Conservation (phyloP, 164 flowering plant species). For the Liriodendron chinense region DNA sequence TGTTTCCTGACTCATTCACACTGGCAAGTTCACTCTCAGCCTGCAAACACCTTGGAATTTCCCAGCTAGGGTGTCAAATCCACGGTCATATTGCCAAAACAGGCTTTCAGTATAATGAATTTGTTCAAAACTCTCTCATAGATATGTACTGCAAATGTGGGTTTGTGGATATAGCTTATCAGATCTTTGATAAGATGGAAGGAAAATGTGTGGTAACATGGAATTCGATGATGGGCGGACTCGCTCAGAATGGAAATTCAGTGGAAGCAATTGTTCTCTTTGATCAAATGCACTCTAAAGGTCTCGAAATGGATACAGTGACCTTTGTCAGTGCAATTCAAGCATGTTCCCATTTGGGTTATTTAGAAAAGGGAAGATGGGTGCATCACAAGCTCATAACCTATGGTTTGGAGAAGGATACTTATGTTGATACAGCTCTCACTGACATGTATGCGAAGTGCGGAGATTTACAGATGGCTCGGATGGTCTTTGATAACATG, state of each 20-base stretch:
- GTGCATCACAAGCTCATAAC: constrained; percentile 67
- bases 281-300: constrained; percentile 47
- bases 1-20: constrained; percentile 59
- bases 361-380: constrained; percentile 71
- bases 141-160: constrained; percentile 80
- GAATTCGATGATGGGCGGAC: constrained; percentile 76
- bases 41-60: constrained; percentile 40
- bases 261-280: constrained; percentile 57
- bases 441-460: constrained; percentile 81
- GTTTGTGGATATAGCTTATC: constrained; percentile 39
- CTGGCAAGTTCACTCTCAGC: constrained; percentile 61
- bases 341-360: constrained; percentile 71
- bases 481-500: constrained; percentile 48
- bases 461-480: constrained; percentile 62
- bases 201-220: constrained; percentile 54
- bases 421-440: constrained; percentile 53
- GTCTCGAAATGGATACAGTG: constrained; percentile 47
- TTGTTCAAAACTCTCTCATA: constrained; percentile 62
- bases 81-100: constrained; percentile 51
- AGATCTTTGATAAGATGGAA: constrained; percentile 31
- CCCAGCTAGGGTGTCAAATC: constrained; percentile 52
- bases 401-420: constrained; percentile 42
- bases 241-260: constrained; percentile 60
- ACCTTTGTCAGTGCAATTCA: constrained; percentile 61
- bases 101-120: constrained; percentile 42